Base-by-base conservation (phyloP, 805 yeast species). In the Barnettozyma botsteinii region DNA sequence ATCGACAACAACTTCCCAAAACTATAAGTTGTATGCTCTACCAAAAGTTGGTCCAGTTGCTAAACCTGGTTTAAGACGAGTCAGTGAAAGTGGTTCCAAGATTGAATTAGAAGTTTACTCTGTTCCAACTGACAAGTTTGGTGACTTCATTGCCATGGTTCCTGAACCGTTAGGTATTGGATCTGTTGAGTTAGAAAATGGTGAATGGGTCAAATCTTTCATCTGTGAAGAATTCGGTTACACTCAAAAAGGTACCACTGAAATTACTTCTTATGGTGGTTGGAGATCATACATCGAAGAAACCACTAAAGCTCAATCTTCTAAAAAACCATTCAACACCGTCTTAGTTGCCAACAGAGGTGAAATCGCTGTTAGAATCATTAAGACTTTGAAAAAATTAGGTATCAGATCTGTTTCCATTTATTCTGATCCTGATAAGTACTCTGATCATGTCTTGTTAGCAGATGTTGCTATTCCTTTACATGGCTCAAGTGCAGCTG, bases 331-430 rank as follows among this genome's bases (percentile, higher is more conserved):
- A 1, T 87, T 88, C 64, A 70, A 79, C 17, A 74, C 82, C 10
- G 96, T 91, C n/a, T 72, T 91, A 41, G 93, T 91, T 40, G 98
- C 98, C 30, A 91, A 91, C 69, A 77, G 98, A 66, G 98, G 98
- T 60, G 98, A 91, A 65, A 91, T 91, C 55, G 97, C 98, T 2
- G 97, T 89, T 23, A 72, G 98, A 56, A 87, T 93, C 52, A 87
- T 91, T 56, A 82, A 76, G 58, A 89, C 98, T 15, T 69, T 91
- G 57, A 85, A 85, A 62, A 82, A 81, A 60, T 60, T 93, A 48
- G 78, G 78, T 4, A 85, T 93, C 52, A 73, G 70, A 49, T 69
- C 96, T 1, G 81, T 91, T 50, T 93, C 98, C 6, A 82, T 91
- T 33, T 93, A 84, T 64, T 85, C 97, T 12, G 94, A 88, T 55